phyloP scores from a whole-genome alignment of 169 alveolate genomes.

The Plasmodium gaboni region DNA sequence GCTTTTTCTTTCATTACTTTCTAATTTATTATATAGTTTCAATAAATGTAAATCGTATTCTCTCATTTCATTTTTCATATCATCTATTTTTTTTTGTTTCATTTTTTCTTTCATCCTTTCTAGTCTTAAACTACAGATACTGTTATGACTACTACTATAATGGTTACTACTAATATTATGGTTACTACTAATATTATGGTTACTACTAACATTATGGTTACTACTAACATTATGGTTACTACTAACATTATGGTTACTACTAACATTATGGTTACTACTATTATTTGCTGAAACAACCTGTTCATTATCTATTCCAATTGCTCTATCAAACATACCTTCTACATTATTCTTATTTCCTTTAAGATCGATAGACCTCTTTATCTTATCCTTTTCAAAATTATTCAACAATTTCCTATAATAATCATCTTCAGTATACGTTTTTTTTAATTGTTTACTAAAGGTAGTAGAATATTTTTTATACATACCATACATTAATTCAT shows the following conservation, averaged over 20 bases:
- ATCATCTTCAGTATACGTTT: constrained; percentile 36
- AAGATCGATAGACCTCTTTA: not conserved
- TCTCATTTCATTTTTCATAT: constrained; percentile 43
- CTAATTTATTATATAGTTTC: constrained; percentile 57
- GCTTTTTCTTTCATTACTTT: constrained; percentile 30
- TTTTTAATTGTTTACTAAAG: constrained; percentile 24
- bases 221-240: not conserved
- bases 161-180: constrained; percentile 4
- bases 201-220: not conserved
- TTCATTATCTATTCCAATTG: not conserved
- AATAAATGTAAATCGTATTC: constrained; percentile 45
- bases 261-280: not conserved
- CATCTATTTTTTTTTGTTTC: constrained; percentile 27
- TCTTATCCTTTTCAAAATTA: constrained; percentile 4
- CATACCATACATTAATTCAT: constrained; percentile 16
- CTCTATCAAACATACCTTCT: not conserved
- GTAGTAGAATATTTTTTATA: constrained; percentile 33
- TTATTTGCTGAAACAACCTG: not conserved
- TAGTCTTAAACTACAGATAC: not conserved
- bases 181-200: not conserved
- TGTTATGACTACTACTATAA: not conserved
- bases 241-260: not conserved
- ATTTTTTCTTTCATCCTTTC: constrained; percentile 13
- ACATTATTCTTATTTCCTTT: not conserved
- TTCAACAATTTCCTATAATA: not conserved